Base-by-base conservation (phyloP, 345 rosid species). In the Eutrema yunnanense region DNA sequence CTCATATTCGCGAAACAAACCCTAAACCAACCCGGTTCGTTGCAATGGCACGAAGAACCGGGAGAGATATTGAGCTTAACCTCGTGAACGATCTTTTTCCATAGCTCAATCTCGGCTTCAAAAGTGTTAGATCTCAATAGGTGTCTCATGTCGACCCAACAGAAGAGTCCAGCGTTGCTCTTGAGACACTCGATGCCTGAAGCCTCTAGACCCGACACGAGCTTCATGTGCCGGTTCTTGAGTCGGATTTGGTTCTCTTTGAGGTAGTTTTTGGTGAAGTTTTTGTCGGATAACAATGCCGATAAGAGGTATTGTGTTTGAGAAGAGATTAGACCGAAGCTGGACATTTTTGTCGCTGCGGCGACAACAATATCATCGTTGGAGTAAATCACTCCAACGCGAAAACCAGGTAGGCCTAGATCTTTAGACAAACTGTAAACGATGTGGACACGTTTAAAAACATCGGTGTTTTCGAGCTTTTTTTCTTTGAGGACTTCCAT, bases 351-450 rank as follows among this genome's bases (percentile, higher is more conserved):
- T 22, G 91, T 90, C 41, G 96, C 93, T 0, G 96, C 83, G 0
- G 87, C 85, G 30, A 90, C 86, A 57, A 90, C 89, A 69, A 57
- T 68, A 59, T 83, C 82, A 71, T 90, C 88, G 77, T 87, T 88
- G 77, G 96, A 87, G 78, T 90, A 85, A 67, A 90, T 82, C 60
- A 88, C 93, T 52, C 91, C 96, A 65, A 90, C 93, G 67, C 96
- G 88, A 84, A 90, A 90, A 74, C 96, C 96, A 61, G 96, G 93
- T 2, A 90, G 93, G 33, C 96, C 96, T 36, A 90, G 85, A 79
- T 90, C 96, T 60, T 90, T 90, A 3, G 96, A 90, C 54, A 90
- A 87, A 52, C 93, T 87, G 41, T 86, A 87, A 29, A 90, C 93
- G 63, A 86, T 61, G 69, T 90, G 96, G 71, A 90, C 89, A 65